Conservation (phyloP, 441 rosid species). For the Omphalea diandra region DNA sequence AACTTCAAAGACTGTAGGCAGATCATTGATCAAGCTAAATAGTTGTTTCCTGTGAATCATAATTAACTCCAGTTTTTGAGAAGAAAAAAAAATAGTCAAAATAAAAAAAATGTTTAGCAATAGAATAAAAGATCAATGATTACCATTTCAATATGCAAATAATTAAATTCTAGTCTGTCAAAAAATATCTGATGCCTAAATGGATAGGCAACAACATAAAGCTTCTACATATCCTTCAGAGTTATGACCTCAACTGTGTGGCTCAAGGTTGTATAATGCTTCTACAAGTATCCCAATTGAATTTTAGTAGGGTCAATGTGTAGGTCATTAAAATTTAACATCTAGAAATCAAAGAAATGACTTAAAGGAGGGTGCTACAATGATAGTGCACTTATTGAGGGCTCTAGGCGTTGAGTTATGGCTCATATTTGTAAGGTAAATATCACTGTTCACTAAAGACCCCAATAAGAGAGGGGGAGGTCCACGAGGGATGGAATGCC, state of each 20-base stretch:
- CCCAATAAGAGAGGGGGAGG: no score
- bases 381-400: background rate
- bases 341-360: background rate
- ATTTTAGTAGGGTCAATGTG: background rate
- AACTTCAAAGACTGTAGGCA: conserved; percentile 78
- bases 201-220: background rate
- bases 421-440: no score
- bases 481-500: no score
- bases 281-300: background rate
- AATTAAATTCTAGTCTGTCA: background rate
- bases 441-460: no score
- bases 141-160: conserved; percentile 10
- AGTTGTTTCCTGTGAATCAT: conserved; percentile 59
- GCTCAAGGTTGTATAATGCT: background rate
- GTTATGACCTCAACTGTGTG: background rate
- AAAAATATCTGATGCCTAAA: background rate
- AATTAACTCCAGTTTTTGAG: background rate
- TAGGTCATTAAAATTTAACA: background rate
- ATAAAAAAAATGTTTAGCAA: background rate
- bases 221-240: background rate
- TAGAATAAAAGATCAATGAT: background rate
- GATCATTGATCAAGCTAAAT: conserved; percentile 74
- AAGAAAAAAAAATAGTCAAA: background rate
- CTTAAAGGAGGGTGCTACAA: background rate
- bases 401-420: no score